Conservation (phyloP, 768 basidiomycete genomes). For the Lentinula sp. region DNA sequence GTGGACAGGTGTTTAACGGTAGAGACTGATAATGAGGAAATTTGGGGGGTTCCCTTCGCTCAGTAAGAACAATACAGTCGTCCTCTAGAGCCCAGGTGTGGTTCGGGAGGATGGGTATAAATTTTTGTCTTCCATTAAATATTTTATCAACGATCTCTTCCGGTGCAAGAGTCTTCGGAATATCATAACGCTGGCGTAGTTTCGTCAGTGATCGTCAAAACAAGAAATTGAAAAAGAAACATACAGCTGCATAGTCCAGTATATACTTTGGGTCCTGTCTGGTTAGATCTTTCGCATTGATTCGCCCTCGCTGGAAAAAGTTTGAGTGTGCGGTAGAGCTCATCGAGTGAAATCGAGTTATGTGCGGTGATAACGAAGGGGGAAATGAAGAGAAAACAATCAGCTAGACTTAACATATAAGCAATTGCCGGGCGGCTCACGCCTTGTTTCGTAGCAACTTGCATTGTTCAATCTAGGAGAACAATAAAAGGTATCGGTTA, state of each 20-base stretch:
- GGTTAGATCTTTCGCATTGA: slow-evolving; percentile 17
- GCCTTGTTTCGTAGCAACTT: background rate
- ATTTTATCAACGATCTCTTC: background rate
- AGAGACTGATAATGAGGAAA: background rate
- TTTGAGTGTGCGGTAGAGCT: background rate
- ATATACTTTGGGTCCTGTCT: background rate
- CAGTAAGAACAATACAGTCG: background rate
- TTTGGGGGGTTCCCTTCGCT: background rate
- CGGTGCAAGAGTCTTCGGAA: background rate
- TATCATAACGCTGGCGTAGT: background rate
- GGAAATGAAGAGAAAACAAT: background rate
- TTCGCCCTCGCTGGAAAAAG: slow-evolving; percentile 14
- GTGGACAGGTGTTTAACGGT: background rate
- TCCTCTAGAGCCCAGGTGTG: background rate
- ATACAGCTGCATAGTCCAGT: slow-evolving; percentile 1
- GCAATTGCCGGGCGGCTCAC: background rate
- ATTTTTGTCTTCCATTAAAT: background rate
- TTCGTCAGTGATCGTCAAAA: background rate
- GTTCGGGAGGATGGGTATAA: slow-evolving; percentile 4
- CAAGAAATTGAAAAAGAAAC: background rate
- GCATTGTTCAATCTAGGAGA: background rate
- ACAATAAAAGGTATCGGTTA: background rate
- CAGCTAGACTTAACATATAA: background rate
- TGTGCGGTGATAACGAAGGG: background rate
- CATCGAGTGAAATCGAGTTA: background rate